Evolutionary conservation across 129 eudicot species (phyloP).

Genomic region (Chrysanthemum lavandulifolium): DNA sequence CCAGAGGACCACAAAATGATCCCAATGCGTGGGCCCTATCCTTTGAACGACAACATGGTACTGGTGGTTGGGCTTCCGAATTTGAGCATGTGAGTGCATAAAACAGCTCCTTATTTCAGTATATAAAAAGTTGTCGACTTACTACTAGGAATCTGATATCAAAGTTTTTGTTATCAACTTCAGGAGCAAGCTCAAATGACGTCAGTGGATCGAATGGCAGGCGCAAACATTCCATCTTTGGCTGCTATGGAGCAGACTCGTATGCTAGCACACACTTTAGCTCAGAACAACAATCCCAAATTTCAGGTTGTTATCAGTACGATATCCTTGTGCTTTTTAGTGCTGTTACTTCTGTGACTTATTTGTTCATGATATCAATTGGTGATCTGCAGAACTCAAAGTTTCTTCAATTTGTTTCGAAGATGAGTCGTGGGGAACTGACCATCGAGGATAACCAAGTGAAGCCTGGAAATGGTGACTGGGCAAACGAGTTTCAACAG

Average conservation of each 20-base stretch:
- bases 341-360: conserved; percentile 4
- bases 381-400: conserved; percentile 71
- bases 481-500: conserved; percentile 92
- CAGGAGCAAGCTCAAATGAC: conserved; percentile 87
- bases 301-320: conserved; percentile 59
- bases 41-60: conserved; percentile 88
- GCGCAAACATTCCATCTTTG: conserved; percentile 62
- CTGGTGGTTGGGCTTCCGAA: conserved; percentile 97
- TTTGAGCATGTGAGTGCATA: conserved; percentile 72
- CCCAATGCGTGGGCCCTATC: conserved; percentile 88
- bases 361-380: background rate
- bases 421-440: conserved; percentile 98
- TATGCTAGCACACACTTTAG: conserved; percentile 90
- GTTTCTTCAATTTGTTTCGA: conserved; percentile 92
- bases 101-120: background rate
- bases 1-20: conserved; percentile 41
- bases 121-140: background rate
- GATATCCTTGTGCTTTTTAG: background rate
- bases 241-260: conserved; percentile 99
- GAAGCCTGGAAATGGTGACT: conserved; percentile 69
- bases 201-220: conserved; percentile 55
- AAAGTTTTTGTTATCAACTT: conserved; percentile 18
- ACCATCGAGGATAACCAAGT: conserved; percentile 83
- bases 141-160: background rate
- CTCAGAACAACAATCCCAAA: conserved; percentile 91